These are phyloP conservation scores for Tolypocladium sp. DNA, from an alignment of 2,329 filamentous ascomycete genomes.

Conservation along the genomic window DNA sequence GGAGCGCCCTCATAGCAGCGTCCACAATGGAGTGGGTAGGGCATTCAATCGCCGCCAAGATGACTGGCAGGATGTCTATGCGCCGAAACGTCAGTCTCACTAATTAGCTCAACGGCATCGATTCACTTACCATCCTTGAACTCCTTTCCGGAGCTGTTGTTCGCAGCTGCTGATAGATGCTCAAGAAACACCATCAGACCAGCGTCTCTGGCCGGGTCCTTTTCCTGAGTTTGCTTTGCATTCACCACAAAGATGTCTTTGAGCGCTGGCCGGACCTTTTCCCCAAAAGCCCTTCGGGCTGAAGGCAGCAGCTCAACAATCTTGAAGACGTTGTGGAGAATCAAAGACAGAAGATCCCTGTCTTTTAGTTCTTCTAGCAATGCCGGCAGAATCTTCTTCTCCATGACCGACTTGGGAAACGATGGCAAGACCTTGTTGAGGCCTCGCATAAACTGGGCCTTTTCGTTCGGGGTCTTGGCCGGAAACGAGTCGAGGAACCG, in stretches of 20 bases:
- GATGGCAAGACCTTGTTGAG: slow-evolving; percentile 79
- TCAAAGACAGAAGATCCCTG: slow-evolving; percentile 71
- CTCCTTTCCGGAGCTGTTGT: slow-evolving; percentile 80
- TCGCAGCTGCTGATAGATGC: slow-evolving; percentile 65
- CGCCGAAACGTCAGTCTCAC: not conserved
- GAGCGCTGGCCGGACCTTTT: slow-evolving; percentile 76
- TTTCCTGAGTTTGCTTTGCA: slow-evolving; percentile 52
- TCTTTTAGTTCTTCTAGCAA: slow-evolving; percentile 92
- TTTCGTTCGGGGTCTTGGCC: slow-evolving; percentile 85
- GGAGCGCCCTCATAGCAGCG: slow-evolving; percentile 68
- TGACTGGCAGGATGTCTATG: slow-evolving; percentile 76
- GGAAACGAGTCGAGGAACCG: slow-evolving; percentile 88
- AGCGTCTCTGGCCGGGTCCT: slow-evolving; percentile 76
- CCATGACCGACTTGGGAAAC: slow-evolving; percentile 87
- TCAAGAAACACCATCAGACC: slow-evolving; percentile 88
- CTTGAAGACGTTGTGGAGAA: slow-evolving; percentile 87
- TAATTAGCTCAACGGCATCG: not conserved
- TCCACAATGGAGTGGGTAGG: slow-evolving; percentile 85
- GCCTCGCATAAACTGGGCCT: slow-evolving; percentile 83
- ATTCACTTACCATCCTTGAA: slow-evolving; percentile 73
- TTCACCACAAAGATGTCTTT: slow-evolving; percentile 71
- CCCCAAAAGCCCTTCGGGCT: slow-evolving; percentile 69
- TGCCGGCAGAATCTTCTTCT: slow-evolving; percentile 86
- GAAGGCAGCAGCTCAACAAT: slow-evolving; percentile 73
- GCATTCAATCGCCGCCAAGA: slow-evolving; percentile 77